Percentiles rank a stretch among this genome's conserved stretches.
These are phyloP conservation scores for Escallonia herrerae DNA, from an alignment of 129 eudicot species.

Conservation along the genomic window DNA sequence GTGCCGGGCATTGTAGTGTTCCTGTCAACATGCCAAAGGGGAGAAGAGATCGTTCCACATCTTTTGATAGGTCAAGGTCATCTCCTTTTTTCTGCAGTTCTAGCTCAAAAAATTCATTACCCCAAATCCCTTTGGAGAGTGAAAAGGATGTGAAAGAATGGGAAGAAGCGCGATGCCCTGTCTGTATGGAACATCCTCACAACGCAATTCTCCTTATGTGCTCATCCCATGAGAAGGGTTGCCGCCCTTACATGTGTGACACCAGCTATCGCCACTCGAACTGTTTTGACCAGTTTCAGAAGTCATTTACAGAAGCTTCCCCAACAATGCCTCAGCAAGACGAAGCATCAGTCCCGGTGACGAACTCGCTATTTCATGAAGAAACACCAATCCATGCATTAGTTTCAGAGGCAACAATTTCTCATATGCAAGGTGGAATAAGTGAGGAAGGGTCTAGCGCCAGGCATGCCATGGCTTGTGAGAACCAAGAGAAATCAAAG, in stretches of 20 bases:
- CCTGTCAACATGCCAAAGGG: constrained; percentile 65
- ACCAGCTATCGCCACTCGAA: constrained; percentile 98
- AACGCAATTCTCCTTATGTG: constrained; percentile 75
- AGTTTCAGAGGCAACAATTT: constrained; percentile 11
- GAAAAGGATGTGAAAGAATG: constrained; percentile 61
- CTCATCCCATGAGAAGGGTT: constrained; percentile 80
- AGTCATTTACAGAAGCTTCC: constrained; percentile 56
- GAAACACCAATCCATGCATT: constrained; percentile 1
- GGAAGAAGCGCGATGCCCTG: constrained; percentile 95
- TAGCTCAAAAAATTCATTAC: constrained; percentile 34
- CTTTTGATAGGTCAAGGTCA: constrained; percentile 61
- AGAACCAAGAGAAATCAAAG: constrained; percentile 31
- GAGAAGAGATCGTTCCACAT: constrained; percentile 71
- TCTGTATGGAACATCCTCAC: constrained; percentile 98
- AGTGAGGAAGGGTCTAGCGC: constrained; percentile 35
- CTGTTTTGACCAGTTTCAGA: constrained; percentile 83
- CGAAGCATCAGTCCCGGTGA: constrained; percentile 4
- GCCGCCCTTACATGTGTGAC: constrained; percentile 96
- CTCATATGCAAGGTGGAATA: constrained; percentile 17
- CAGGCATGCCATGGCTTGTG: constrained; percentile 15
- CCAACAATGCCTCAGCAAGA: constrained; percentile 25
- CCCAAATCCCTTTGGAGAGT: constrained; percentile 40
- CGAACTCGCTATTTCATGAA: not conserved
- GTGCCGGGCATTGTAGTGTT: not conserved
- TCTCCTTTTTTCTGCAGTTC: constrained; percentile 61